phyloP scores from a whole-genome alignment of 331 rosid species.

The Pyrus hybrid region DNA sequence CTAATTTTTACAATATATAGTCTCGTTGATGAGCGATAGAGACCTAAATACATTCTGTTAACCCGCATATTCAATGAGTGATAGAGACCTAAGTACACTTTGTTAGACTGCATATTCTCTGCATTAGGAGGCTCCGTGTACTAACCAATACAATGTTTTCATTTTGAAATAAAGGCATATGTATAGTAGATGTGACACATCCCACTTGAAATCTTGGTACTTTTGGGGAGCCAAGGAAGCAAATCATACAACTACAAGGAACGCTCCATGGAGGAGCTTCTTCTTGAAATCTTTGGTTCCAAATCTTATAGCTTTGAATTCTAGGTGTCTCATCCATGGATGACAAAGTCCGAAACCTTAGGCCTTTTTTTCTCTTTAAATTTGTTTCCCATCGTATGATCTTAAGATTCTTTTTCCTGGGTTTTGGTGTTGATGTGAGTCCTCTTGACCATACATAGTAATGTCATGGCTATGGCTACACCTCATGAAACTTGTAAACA shows the following conservation, averaged over 20 bases:
- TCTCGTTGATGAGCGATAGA: neutral
- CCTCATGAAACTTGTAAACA: neutral
- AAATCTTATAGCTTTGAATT: neutral
- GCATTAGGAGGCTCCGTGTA: neutral
- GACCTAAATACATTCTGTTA: neutral
- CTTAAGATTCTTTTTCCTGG: conserved; percentile 10
- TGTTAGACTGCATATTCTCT: no score
- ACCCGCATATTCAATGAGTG: neutral
- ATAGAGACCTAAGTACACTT: no score
- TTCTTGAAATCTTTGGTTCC: neutral
- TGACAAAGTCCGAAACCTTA: neutral
- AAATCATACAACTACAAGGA: neutral
- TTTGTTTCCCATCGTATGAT: neutral
- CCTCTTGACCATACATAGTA: neutral
- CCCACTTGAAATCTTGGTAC: neutral
- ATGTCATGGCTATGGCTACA: neutral
- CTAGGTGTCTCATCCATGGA: neutral
- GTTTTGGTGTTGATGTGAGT: neutral
- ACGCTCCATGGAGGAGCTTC: neutral
- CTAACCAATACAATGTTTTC: neutral
- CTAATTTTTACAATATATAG: neutral
- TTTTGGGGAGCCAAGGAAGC: neutral
- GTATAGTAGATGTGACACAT: neutral
- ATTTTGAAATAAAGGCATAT: neutral
- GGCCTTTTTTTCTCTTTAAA: neutral